Evolutionary conservation across 345 rosid genomes (phyloP), one percentile per base, ranked within the genome.

Genomic region (Brassica rapa): DNA sequence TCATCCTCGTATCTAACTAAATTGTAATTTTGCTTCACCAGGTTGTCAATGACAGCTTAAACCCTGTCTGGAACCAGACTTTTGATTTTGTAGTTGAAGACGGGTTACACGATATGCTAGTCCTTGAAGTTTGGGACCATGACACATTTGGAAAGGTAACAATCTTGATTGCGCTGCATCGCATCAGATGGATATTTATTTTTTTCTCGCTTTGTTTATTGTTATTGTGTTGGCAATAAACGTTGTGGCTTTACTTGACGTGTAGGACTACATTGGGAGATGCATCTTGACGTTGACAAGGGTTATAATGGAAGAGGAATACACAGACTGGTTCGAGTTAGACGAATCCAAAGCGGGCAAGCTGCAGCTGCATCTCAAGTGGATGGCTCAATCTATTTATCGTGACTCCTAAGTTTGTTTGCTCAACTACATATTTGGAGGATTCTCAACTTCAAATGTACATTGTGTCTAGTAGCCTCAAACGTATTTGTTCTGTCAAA

Each of bases 131-230:
- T 23, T 93, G 86, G 86, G 99, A 96, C 82, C 98, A 96, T 41
- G 99, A 96, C 86, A 90, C 99, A 53, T 96, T 93, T 77, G 98
- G 99, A 79, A 96, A 96, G 97, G 99, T 96, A 87, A 51, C 39
- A 14, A 33, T 41, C 51, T 43, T 60, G 6, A 3, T 60, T 30
- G 51, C 1, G 14, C 60, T 66, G 39, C 62, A 43, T 30, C 1
- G 62, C 72, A 32, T 39, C n/a, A 46, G 9, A 64, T 19, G n/a
- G n/a, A 15, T 19, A 46, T n/a, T 24, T 32, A 19, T 19, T 6
- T 25, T 60, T 27, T 57, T 32, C 33, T 72, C 3, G 61, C 30
- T 29, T 29, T 66, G 55, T 15, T 37, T 53, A 29, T 14, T 77
- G 30, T 30, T 16, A 4, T 51, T 14, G 11, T 73, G 23, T 14